Evolutionary conservation across 257 asterid species (phyloP).

Genomic region (Solanum pinnatisectum): DNA sequence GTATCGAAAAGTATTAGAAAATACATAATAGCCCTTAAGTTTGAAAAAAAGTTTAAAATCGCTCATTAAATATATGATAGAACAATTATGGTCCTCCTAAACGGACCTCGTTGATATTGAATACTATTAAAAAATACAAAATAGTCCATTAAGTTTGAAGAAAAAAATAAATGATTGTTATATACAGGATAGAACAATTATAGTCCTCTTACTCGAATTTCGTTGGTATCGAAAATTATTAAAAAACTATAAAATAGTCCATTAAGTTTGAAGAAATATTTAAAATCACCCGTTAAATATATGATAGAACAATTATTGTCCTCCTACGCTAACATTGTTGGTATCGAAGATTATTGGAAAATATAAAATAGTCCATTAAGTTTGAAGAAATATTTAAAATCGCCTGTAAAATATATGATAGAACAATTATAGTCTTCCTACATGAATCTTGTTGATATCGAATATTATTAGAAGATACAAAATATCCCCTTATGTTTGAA

Average conservation of each 20-base stretch:
- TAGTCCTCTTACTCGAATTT: background rate
- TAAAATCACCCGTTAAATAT: too few relatives aligned
- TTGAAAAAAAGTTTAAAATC: background rate
- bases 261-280: background rate
- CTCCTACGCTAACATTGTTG: background rate
- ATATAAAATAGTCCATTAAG: background rate
- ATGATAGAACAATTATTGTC: too few relatives aligned
- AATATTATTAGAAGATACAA: background rate
- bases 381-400: too few relatives aligned
- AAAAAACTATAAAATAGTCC: too few relatives aligned
- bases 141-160: background rate
- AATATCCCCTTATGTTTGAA: background rate
- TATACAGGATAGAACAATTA: too few relatives aligned
- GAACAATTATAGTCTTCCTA: background rate
- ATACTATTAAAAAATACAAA: background rate
- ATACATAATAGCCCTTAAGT: background rate
- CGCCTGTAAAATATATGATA: too few relatives aligned
- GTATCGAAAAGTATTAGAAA: too few relatives aligned
- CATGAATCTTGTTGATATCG: background rate
- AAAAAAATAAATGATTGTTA: background rate
- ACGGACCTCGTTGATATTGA: background rate
- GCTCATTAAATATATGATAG: accelerated
- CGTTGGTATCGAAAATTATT: too few relatives aligned
- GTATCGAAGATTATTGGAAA: too few relatives aligned
- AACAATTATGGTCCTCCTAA: background rate